Evolutionary conservation across 2,329 filamentous ascomycete genomes (phyloP).

Genomic region (Claviceps purpurea): DNA sequence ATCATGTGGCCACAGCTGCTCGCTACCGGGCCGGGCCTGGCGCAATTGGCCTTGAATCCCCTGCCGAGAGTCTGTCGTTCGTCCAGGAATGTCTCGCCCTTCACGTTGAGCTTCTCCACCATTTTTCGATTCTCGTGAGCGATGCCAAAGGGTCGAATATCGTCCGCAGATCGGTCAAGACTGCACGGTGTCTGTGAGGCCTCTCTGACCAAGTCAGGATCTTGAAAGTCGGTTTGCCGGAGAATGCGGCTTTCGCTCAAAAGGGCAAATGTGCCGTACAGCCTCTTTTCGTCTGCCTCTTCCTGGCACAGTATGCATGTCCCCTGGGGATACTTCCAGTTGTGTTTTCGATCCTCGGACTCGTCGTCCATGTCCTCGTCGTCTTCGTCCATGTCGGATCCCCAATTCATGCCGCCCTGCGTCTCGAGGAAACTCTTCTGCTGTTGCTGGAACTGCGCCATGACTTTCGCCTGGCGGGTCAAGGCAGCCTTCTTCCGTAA

Average conservation of each 20-base stretch:
- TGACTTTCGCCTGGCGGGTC: slow-evolving; percentile 81
- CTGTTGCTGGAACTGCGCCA: slow-evolving; percentile 97
- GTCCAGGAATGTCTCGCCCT: slow-evolving; percentile 55
- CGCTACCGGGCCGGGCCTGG: slow-evolving; percentile 64
- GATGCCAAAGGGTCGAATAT: slow-evolving; percentile 78
- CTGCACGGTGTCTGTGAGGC: slow-evolving; percentile 64
- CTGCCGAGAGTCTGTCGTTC: slow-evolving; percentile 79
- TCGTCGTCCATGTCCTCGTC: slow-evolving; percentile 58
- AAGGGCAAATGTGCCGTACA: slow-evolving; percentile 89
- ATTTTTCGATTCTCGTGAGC: slow-evolving; percentile 71
- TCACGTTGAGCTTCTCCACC: slow-evolving; percentile 61
- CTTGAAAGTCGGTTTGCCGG: slow-evolving; percentile 71
- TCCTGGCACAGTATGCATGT: slow-evolving; percentile 96
- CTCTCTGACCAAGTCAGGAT: slow-evolving; percentile 74
- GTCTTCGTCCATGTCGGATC: slow-evolving; percentile 63
- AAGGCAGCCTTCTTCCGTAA: slow-evolving; percentile 82
- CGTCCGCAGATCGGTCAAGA: slow-evolving; percentile 74
- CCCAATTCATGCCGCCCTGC: slow-evolving; percentile 80
- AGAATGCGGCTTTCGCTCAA: slow-evolving; percentile 77
- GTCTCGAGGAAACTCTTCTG: slow-evolving; percentile 90
- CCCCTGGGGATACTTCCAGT: slow-evolving; percentile 80
- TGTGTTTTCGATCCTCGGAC: slow-evolving; percentile 48
- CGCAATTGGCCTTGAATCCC: slow-evolving; percentile 62
- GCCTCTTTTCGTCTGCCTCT: slow-evolving; percentile 73
- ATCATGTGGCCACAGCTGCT: slow-evolving; percentile 95